phyloP scores from a whole-genome alignment of 805 yeast species.

The Jamesozyma piceae region DNA sequence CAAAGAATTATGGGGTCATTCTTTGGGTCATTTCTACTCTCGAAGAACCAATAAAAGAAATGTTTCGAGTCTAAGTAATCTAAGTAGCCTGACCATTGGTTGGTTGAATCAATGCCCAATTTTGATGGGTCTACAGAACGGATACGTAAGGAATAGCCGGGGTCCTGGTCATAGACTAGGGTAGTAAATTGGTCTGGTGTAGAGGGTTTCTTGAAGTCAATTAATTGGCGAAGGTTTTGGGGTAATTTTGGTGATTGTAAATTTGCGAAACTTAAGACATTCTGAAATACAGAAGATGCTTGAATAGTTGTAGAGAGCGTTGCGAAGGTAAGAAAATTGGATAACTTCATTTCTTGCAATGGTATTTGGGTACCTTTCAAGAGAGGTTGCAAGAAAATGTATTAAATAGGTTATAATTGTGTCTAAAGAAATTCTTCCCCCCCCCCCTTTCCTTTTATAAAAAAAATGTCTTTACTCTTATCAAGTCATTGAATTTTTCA shows the following conservation, averaged over 20 bases:
- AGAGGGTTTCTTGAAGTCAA: not conserved
- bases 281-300: slow-evolving; percentile 8
- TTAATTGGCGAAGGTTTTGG: slow-evolving; percentile 6
- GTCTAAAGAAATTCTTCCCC: too few relatives aligned
- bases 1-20: slow-evolving; percentile 79
- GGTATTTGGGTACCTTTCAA: not conserved
- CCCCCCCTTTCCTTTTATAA: too few relatives aligned
- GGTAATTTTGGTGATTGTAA: slow-evolving; percentile 6
- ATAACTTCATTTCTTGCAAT: not conserved
- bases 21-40: slow-evolving; percentile 77
- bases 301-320: not conserved
- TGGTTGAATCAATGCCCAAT: slow-evolving; percentile 69
- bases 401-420: not conserved
- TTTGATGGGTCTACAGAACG: slow-evolving; percentile 20
- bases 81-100: slow-evolving; percentile 76
- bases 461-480: too few relatives aligned
- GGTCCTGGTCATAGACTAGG: slow-evolving; percentile 8
- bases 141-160: slow-evolving; percentile 19
- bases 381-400: not conserved
- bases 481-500: too few relatives aligned
- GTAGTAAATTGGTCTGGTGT: slow-evolving; percentile 2
- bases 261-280: slow-evolving; percentile 4
- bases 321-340: not conserved
- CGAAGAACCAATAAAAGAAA: slow-evolving; percentile 90
- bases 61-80: slow-evolving; percentile 73